Base-by-base conservation (phyloP, 1,284 basidiomycete genomes). In the Melampsora americana region DNA sequence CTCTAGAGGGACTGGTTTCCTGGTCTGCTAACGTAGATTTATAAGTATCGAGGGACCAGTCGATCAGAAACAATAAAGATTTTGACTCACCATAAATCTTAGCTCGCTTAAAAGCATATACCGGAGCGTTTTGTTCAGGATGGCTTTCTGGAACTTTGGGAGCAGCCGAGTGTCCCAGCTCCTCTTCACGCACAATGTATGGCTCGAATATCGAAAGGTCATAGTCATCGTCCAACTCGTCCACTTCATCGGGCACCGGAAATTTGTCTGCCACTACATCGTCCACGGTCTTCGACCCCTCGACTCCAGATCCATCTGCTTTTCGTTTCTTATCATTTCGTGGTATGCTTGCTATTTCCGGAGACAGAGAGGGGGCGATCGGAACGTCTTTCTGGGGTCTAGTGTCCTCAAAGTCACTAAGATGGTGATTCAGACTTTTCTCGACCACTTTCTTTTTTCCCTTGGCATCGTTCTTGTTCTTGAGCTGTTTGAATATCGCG, bases 181-280 rank as follows among this genome's bases (percentile, higher is more conserved):
- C 56, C 4, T 65, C 44, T 16, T 35, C 72, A 59, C 16, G 39
- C 20, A 26, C 56, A 18, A 75, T 39, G 61, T 75, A 75, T 46
- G 65, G 53, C 67, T 67, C 73, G 20, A 75, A 68, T 48, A 75
- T 68, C 60, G 48, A 67, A 59, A 75, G 48, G 35, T 75, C 66
- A 53, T 66, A 75, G 35, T 68, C 66, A 26, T 75, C 73, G 16
- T 75, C 73, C 12, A 75, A 56, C 59, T 75, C 73, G 30, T 75
- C 73, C 5, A 75, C 65, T 46, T 68, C 73, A 28, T 75, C 73
- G 1, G 18, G 32, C 26, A 16, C 23, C 53, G 46, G 30, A 60
- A 32, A 16, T 12, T 39, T 66, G 14, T 39, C 23, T 42, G 16
- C 5, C n/a, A 42, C 20, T 30, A 20, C 42, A 20, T 71, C 20